These are phyloP conservation scores for Betula pendula DNA, from an alignment of 306 rosid genomes.

Conservation along the genomic window DNA sequence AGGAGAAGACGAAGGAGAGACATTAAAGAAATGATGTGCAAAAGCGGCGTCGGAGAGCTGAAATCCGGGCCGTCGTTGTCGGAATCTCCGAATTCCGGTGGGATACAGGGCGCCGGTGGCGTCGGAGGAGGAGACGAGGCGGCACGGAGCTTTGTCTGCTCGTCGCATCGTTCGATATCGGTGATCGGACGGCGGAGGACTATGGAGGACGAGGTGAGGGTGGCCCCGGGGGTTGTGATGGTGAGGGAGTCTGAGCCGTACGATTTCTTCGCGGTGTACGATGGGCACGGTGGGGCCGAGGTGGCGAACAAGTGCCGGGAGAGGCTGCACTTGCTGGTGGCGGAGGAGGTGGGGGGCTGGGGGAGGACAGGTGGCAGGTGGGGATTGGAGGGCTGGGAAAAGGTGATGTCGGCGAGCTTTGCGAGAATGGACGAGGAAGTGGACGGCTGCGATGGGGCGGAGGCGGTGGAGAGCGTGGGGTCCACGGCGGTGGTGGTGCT, in stretches of 20 bases:
- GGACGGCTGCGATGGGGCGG: neutral
- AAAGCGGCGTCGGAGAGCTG: neutral
- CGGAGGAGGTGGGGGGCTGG: constrained; percentile 33
- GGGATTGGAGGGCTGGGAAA: constrained; percentile 43
- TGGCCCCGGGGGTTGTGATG: constrained; percentile 23
- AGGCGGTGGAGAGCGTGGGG: constrained; percentile 24
- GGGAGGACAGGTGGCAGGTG: neutral
- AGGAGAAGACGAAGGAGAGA: constrained; percentile 32
- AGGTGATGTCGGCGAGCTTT: constrained; percentile 45
- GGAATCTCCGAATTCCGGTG: neutral
- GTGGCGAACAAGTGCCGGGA: constrained; percentile 67
- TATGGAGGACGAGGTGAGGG: constrained; percentile 64
- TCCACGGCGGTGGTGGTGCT: constrained; percentile 59
- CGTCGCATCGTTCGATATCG: constrained; percentile 50
- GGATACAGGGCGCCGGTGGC: no score
- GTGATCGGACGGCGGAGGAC: constrained; percentile 57
- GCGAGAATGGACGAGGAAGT: constrained; percentile 63
- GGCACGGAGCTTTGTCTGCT: neutral
- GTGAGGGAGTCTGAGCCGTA: constrained; percentile 13
- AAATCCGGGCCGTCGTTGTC: neutral
- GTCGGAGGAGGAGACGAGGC: neutral
- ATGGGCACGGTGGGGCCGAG: constrained; percentile 56
- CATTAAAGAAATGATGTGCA: neutral
- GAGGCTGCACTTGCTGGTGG: constrained; percentile 55
- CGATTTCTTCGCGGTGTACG: constrained; percentile 60